Conservation (phyloP, 352 stramenopile genomes). For the Phytophthora citricola region DNA sequence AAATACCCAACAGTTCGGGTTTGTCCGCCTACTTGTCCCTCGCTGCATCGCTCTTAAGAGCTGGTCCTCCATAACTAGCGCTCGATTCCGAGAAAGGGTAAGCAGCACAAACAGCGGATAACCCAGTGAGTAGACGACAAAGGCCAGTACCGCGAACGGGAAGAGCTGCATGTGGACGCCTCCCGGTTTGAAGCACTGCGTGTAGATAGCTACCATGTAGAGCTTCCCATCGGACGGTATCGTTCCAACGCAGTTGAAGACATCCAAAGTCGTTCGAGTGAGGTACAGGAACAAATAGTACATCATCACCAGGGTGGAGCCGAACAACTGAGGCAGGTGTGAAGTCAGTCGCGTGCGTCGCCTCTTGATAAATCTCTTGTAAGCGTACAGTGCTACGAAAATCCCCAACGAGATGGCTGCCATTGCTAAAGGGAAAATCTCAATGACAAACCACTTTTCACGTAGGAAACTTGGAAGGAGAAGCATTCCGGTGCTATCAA, state of each 20-base stretch:
- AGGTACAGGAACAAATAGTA: slow-evolving; percentile 87
- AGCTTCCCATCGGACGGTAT: slow-evolving; percentile 69
- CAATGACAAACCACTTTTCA: slow-evolving; percentile 78
- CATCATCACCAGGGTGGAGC: slow-evolving; percentile 81
- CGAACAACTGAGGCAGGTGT: slow-evolving; percentile 73
- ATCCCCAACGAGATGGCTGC: slow-evolving; percentile 47
- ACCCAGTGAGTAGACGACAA: slow-evolving; percentile 76
- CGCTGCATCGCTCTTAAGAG: slow-evolving; percentile 63
- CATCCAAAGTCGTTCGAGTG: slow-evolving; percentile 72
- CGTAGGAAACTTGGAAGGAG: slow-evolving; percentile 72
- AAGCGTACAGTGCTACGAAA: slow-evolving; percentile 61
- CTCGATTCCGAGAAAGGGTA: slow-evolving; percentile 62
- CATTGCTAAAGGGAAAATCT: slow-evolving; percentile 62
- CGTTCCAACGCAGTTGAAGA: slow-evolving; percentile 80
- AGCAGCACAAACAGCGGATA: slow-evolving; percentile 76
- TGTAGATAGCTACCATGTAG: slow-evolving; percentile 81
- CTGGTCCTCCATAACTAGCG: slow-evolving; percentile 75
- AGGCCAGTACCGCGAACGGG: slow-evolving; percentile 63
- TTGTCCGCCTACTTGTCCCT: slow-evolving; percentile 63
- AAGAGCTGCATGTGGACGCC: slow-evolving; percentile 73
- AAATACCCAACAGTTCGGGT: slow-evolving; percentile 76
- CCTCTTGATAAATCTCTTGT: slow-evolving; percentile 63
- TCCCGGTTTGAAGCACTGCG: slow-evolving; percentile 61
- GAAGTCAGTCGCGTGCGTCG: slow-evolving; percentile 63
- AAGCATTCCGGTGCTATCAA: slow-evolving; percentile 85